A percentile compares a stretch with the other conserved stretches of the same genome.
These are phyloP conservation scores for Penicillium capsulatum DNA, from an alignment of 2,329 filamentous ascomycete species.

Conservation along the genomic window DNA sequence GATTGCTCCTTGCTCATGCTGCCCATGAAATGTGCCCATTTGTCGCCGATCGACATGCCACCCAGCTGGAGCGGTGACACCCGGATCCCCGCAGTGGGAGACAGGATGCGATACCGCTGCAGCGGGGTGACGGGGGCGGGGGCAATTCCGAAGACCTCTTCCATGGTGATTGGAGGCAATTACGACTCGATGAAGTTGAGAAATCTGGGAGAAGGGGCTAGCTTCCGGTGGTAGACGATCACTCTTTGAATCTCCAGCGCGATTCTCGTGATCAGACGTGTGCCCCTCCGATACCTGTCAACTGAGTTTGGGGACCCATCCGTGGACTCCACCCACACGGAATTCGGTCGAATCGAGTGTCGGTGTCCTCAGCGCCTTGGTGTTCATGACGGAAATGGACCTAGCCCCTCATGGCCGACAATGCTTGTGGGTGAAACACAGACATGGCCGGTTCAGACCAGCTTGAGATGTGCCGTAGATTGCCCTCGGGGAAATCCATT, in stretches of 20 bases:
- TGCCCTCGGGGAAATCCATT: too few species aligned
- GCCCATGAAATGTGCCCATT: slow-evolving; percentile 54
- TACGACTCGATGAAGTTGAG: background rate
- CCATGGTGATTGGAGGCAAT: slow-evolving; percentile 17
- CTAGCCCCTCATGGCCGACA: too few species aligned
- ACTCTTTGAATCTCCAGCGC: background rate
- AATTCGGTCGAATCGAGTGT: too few species aligned
- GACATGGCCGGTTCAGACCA: too few species aligned
- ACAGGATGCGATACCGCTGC: slow-evolving; percentile 58
- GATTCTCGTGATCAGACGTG: too few species aligned
- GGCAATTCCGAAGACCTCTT: slow-evolving; percentile 36
- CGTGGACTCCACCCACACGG: background rate
- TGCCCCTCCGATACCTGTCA: slow-evolving; percentile 1
- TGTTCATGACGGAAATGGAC: too few species aligned
- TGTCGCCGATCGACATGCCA: slow-evolving; percentile 34
- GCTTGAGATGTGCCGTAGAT: too few species aligned
- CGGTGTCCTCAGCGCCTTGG: too few species aligned
- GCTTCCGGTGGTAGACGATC: background rate
- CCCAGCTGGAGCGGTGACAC: slow-evolving; percentile 56
- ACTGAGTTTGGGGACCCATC: slow-evolving; percentile 3
- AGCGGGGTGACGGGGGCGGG: slow-evolving; percentile 25
- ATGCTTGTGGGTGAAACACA: too few species aligned
- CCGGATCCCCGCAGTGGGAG: slow-evolving; percentile 59
- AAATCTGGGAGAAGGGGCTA: slow-evolving; percentile 1
- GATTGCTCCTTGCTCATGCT: slow-evolving; percentile 57